Evolutionary conservation across 176 grass and related monocot genomes (phyloP).

Genomic region (Avena eriantha): DNA sequence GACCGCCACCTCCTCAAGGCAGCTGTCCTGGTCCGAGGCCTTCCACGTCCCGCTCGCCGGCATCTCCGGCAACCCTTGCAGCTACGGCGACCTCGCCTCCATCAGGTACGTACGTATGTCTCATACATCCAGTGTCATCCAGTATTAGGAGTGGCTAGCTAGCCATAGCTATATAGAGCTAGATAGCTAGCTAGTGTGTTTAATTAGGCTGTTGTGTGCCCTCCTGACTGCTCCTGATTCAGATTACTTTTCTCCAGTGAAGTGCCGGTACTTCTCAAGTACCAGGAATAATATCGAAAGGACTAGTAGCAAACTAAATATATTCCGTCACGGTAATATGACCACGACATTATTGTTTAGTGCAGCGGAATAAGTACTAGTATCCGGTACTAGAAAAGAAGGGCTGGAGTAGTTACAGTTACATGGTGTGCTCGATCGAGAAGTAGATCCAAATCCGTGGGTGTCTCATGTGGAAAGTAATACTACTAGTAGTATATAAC

Average conservation of each 20-base stretch:
- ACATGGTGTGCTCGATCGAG: not conserved
- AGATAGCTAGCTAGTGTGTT: not conserved
- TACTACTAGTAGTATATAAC: not conserved
- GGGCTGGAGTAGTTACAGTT: not conserved
- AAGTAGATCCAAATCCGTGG: not conserved
- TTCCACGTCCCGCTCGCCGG: constrained; percentile 79
- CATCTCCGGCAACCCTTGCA: constrained; percentile 48
- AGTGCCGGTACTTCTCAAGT: constrained; percentile 11
- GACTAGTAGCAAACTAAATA: constrained; percentile 3
- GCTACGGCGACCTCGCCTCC: constrained; percentile 61
- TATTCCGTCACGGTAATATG: constrained; percentile 19
- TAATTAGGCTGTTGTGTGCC: not conserved
- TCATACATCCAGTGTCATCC: not conserved
- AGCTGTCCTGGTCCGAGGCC: constrained; percentile 93
- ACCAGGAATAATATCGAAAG: constrained; percentile 30
- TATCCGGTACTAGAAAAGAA: not conserved
- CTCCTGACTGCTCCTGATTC: not conserved
- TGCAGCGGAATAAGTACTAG: not conserved
- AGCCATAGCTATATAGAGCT: not conserved
- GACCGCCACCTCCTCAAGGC: constrained; percentile 50
- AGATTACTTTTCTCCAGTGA: not conserved
- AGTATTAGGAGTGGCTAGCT: not conserved
- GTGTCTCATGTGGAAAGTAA: constrained; percentile 20
- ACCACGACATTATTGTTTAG: not conserved
- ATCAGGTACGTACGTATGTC: constrained; percentile 67